These are phyloP conservation scores for Lactifluus rugatus DNA, from an alignment of 768 basidiomycete species.

Conservation along the genomic window DNA sequence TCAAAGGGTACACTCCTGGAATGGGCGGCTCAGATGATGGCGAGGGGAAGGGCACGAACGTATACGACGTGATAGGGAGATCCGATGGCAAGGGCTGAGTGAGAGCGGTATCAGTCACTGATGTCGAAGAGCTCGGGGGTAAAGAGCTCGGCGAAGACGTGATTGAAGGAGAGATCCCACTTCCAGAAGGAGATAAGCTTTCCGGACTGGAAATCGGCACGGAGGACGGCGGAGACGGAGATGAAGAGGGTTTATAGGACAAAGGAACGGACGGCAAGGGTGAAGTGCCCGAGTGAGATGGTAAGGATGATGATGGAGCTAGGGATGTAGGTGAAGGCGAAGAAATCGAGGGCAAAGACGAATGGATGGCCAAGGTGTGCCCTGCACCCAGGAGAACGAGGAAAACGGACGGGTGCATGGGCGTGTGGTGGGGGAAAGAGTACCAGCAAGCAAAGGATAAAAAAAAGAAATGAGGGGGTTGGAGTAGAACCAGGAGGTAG, in stretches of 20 bases:
- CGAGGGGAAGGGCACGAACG: constrained; percentile 15
- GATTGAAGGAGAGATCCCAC: constrained; percentile 5
- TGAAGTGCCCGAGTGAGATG: neutral
- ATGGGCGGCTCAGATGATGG: constrained; percentile 41
- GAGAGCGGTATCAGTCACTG: neutral
- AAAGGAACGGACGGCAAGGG: neutral
- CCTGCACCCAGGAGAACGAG: constrained; percentile 3
- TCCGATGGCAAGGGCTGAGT: constrained; percentile 2
- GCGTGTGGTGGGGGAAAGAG: neutral
- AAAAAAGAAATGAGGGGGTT: neutral
- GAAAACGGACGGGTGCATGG: neutral
- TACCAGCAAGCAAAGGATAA: neutral
- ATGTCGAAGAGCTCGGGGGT: neutral
- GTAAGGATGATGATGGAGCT: neutral
- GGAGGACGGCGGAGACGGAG: neutral
- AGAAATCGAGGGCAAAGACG: neutral
- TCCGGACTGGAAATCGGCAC: neutral
- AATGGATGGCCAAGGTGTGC: neutral
- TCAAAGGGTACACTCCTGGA: constrained; percentile 42
- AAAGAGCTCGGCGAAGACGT: neutral
- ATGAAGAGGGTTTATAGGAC: neutral
- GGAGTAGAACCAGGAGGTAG: no score
- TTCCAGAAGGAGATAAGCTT: neutral
- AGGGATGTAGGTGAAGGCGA: neutral
- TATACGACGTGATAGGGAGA: constrained; percentile 5